Evolutionary conservation across 1,284 basidiomycete species (phyloP).

Genomic region (Microbotryum saponariae): DNA sequence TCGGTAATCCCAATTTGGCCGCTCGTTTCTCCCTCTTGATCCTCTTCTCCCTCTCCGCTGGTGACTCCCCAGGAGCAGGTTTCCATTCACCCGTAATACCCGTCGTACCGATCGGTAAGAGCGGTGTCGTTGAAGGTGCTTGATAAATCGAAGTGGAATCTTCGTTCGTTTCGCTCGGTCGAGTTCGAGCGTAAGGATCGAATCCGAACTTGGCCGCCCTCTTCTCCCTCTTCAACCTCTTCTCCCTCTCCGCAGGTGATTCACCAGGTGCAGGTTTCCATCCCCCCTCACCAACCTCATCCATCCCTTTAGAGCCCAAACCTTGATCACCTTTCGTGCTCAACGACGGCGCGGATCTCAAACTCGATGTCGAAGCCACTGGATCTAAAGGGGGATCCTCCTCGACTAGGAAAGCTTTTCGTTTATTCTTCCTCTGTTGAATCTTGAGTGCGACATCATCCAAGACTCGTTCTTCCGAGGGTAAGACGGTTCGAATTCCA

Average conservation of each 20-base stretch:
- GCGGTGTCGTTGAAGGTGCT: neutral
- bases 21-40: constrained; percentile 12
- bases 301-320: neutral
- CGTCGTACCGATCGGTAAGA: neutral
- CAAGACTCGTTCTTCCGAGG: neutral
- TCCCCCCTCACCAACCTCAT: neutral
- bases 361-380: neutral
- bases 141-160: neutral
- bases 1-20: constrained; percentile 8
- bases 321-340: neutral
- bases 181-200: neutral
- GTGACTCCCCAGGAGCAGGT: constrained; percentile 17
- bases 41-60: constrained; percentile 26
- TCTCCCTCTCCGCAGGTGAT: constrained; percentile 24
- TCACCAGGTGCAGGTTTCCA: constrained; percentile 21
- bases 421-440: constrained; percentile 1
- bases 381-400: neutral
- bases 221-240: constrained; percentile 29
- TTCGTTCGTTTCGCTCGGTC: too few species aligned
- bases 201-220: constrained; percentile 16
- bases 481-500: neutral
- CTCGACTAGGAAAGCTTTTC: neutral
- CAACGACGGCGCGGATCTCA: constrained; percentile 4
- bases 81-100: constrained; percentile 9
- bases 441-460: constrained; percentile 1